Evolutionary conservation across 2,329 filamentous ascomycete species (phyloP), one percentile per base, ranked within the genome.

Genomic region (Cordyceps javanica): DNA sequence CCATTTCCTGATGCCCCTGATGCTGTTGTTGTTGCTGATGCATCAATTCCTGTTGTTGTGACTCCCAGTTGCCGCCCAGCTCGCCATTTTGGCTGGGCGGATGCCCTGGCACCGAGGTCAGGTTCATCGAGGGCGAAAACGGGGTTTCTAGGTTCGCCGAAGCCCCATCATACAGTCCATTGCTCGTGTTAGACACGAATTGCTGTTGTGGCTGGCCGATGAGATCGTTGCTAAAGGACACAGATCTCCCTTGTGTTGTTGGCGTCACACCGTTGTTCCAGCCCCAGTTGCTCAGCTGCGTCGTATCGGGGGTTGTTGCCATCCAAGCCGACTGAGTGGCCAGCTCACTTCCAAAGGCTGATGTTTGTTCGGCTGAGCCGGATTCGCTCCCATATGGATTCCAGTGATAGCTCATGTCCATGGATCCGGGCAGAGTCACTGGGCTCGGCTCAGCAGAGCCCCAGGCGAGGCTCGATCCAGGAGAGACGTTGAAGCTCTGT

Each of bases 341-440:
- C 8, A 21, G 1, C 4, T 41, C 52, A 6, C 21, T 30, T 9
- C 16, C 52, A 38, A 55, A 46, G 1, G 41, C 10, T 11, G 30
- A 28, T 19, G 32, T 9, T 16, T 55, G 52, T 19, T 45, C 52
- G 26, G 19, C 9, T 11, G 42, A 16, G 5, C 21, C 16, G 11
- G 23, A 38, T 10, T 46, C 52, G n/a, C 26, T 46, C 9, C 41
- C 52, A 13, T 46, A 55, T 5, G 41, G 32, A 28, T n/a, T 41
- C 52, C 52, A 55, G 23, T 21, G 41, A 32, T 46, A 46, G n/a
- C 30, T 30, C 23, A 55, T 48, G 4, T 55, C 52, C 52, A 55
- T 55, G 5, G 52, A 55, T 16, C 41, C 32, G 7, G 55, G 19
- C n/a, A 57, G 23, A 5, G 45, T 34, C 10, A 44, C 46, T 21